Evolutionary conservation across 2,329 filamentous ascomycete species (phyloP), one percentile per base, ranked within the genome.

Genomic region (Venturia oleaginea): DNA sequence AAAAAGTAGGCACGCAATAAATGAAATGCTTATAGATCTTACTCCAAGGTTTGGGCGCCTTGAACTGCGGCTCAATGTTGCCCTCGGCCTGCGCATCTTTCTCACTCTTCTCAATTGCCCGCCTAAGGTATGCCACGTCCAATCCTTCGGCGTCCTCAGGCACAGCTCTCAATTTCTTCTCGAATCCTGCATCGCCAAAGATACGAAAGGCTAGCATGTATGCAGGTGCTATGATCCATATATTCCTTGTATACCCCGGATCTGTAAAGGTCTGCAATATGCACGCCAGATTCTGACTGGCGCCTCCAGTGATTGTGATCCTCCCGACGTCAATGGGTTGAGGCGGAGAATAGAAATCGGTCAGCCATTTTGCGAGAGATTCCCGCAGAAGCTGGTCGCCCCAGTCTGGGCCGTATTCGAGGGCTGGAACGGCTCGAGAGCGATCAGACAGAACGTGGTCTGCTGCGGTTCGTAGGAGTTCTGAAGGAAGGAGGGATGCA

Each of bases 161-260:
- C 15, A 92, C 83, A 1, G 86, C 88, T 61, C 81, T 81, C 71
- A 95, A 72, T 42, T 86, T 83, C 3, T 82, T 83, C 4, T 79
- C 78, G 68, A 96, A 91, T 0, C 91, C 89, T 5, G 86, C 81
- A 75, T 97, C 92, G 65, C 89, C 86, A 71, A 96, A 92, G 64
- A 96, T 90, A n/a, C 87, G 82, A 71, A 89, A 92, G 0, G 87
- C 89, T n/a, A 96, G 80, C 75, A 91, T 89, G 72, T 96, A 96
- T 59, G 88, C 88, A 4, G 92, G 92, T 24, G 88, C 86, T 1
- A 92, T 85, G 75, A 92, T 83, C 89, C 90, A 96, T 11, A 96
- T 80, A 68, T 85, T 85, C 57, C 83, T 80, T 0, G 92, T 96
- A 71, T 86, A 88, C 2, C 80, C 75, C 0, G 90, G 89, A 73